Conservation (phyloP, 208 protist genomes). For the Leishmania tarentolae region DNA sequence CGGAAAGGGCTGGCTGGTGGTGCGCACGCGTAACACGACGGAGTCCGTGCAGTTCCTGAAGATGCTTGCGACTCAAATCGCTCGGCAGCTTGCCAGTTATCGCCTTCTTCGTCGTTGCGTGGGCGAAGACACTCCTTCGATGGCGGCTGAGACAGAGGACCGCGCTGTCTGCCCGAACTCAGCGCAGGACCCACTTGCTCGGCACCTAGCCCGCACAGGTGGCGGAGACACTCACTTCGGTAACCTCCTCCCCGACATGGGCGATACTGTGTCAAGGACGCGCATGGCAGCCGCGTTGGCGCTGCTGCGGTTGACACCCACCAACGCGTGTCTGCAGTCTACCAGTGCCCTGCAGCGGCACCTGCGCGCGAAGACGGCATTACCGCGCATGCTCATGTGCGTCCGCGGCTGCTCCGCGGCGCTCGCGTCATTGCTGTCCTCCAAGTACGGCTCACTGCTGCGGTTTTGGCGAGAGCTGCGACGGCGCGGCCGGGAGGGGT, state of each 20-base stretch:
- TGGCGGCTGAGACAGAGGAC: not conserved
- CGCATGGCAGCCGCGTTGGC: not conserved
- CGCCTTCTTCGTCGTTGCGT: slow-evolving; percentile 5
- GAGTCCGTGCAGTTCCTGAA: slow-evolving; percentile 49
- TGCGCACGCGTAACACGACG: slow-evolving; percentile 53
- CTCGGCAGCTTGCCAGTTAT: slow-evolving; percentile 16
- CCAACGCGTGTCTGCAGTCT: slow-evolving; percentile 23
- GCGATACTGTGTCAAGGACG: not conserved
- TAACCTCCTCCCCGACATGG: not conserved
- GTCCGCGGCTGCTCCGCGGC: slow-evolving; percentile 66
- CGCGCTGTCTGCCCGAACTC: not conserved
- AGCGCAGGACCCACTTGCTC: not conserved
- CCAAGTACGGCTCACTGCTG: slow-evolving; percentile 62
- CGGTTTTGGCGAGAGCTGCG: slow-evolving; percentile 50
- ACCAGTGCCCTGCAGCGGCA: slow-evolving; percentile 34
- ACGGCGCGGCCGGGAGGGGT: slow-evolving; percentile 41
- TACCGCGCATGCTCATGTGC: slow-evolving; percentile 79
- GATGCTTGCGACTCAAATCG: slow-evolving; percentile 27
- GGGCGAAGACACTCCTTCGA: not conserved
- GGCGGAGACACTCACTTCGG: not conserved
- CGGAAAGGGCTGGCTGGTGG: slow-evolving; percentile 31
- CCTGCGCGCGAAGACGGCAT: slow-evolving; percentile 60
- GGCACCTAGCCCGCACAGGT: not conserved
- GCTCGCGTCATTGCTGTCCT: slow-evolving; percentile 44
- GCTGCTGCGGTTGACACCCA: slow-evolving; percentile 21